A percentile compares a stretch with the other conserved stretches of the same genome.
phyloP scores from a whole-genome alignment of 2,329 filamentous ascomycete genomes.

The Cryphonectria radicalis region DNA sequence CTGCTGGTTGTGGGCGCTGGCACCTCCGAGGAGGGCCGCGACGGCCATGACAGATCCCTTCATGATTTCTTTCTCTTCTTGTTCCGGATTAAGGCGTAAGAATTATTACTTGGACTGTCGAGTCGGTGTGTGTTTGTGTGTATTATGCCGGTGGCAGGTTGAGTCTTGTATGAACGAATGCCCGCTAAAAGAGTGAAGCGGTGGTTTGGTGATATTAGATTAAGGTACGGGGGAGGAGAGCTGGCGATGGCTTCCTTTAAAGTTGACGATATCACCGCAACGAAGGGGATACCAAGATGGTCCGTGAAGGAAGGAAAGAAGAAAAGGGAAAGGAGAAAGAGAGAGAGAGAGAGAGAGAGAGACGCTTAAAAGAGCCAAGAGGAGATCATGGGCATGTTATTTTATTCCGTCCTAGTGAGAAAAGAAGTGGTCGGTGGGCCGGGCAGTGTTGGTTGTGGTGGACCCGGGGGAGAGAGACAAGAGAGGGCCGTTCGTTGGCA shows the following conservation, averaged over 20 bases:
- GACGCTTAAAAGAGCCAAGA: conserved; percentile 36
- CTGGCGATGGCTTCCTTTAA: conserved; percentile 45
- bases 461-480: conserved; percentile 4
- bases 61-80: conserved; percentile 57
- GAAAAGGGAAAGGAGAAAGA: conserved; percentile 41
- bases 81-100: conserved; percentile 33
- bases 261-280: conserved; percentile 57
- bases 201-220: conserved; percentile 49
- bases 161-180: conserved; percentile 60
- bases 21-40: conserved; percentile 62
- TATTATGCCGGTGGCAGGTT: conserved; percentile 28
- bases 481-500: not conserved
- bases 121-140: conserved; percentile 32
- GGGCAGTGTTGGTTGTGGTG: conserved; percentile 13
- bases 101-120: conserved; percentile 5
- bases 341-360: conserved; percentile 39
- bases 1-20: conserved; percentile 61
- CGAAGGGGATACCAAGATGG: conserved; percentile 42
- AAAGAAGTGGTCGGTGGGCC: conserved; percentile 3
- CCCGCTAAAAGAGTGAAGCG: conserved; percentile 91
- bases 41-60: conserved; percentile 72
- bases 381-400: conserved; percentile 32
- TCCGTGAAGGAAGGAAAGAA: conserved; percentile 44
- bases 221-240: conserved; percentile 51
- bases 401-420: conserved; percentile 9